Conservation (phyloP, 345 rosid species). For the Bruguiera parviflora region DNA sequence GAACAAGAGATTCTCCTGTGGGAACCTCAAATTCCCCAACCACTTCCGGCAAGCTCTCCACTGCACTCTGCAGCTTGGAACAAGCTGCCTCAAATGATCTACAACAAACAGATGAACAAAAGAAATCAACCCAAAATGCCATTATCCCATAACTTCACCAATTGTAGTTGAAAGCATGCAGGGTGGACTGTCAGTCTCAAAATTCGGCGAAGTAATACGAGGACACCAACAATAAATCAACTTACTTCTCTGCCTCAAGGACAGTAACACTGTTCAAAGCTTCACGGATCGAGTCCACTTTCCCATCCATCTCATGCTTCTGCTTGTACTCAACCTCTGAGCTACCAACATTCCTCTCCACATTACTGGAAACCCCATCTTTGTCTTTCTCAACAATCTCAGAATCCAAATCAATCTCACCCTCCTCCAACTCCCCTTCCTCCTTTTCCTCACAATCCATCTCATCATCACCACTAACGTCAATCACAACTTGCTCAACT, state of each 20-base stretch:
- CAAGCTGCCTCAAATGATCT: slow-evolving; percentile 72
- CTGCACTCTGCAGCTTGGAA: slow-evolving; percentile 47
- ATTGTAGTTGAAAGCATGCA: slow-evolving; percentile 1
- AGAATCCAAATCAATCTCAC: slow-evolving; percentile 84
- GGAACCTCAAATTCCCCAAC: slow-evolving; percentile 32
- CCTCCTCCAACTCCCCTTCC: slow-evolving; percentile 97
- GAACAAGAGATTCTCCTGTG: slow-evolving; percentile 43
- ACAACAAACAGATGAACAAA: slow-evolving; percentile 25
- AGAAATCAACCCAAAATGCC: slow-evolving; percentile 13
- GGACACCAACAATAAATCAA: slow-evolving; percentile 3
- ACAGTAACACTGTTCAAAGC: slow-evolving; percentile 58
- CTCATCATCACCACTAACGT: slow-evolving; percentile 51
- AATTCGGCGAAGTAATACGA: slow-evolving; percentile 11
- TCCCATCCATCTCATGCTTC: slow-evolving; percentile 29
- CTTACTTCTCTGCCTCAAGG: slow-evolving; percentile 69
- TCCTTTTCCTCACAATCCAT: slow-evolving; percentile 55
- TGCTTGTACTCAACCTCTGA: slow-evolving; percentile 24
- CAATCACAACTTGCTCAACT: slow-evolving; percentile 48
- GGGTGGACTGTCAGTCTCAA: slow-evolving; percentile 1
- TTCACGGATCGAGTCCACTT: slow-evolving; percentile 41
- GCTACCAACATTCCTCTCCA: slow-evolving; percentile 23
- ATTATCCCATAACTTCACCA: neutral
- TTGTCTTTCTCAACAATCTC: slow-evolving; percentile 24
- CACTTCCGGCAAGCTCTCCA: slow-evolving; percentile 61
- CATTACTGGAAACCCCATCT: slow-evolving; percentile 14